Evolutionary conservation across 768 basidiomycete genomes (phyloP).

Genomic region (Infundibulicybe gibba): DNA sequence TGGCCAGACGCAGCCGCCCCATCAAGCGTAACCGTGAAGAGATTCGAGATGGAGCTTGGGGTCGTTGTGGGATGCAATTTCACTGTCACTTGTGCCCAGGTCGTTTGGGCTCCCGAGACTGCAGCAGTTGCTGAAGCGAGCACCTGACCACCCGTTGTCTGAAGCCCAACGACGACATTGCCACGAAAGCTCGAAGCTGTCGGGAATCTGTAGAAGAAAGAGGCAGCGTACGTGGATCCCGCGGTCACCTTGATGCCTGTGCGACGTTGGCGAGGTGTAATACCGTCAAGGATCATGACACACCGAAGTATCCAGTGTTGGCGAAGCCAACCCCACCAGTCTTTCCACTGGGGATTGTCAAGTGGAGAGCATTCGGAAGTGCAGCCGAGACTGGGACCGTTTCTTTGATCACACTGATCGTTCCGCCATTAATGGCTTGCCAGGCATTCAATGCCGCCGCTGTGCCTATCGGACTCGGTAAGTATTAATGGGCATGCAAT

Average conservation of each 20-base stretch:
- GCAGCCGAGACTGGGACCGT: slow-evolving; percentile 46
- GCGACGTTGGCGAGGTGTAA: background rate
- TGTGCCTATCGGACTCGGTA: slow-evolving; percentile 28
- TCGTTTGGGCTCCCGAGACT: slow-evolving; percentile 33
- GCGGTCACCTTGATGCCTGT: slow-evolving; percentile 51
- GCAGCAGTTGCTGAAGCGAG: slow-evolving; percentile 34
- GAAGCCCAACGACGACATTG: slow-evolving; percentile 38
- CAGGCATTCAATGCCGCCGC: slow-evolving; percentile 43
- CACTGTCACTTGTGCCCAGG: slow-evolving; percentile 42
- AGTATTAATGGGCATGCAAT: background rate
- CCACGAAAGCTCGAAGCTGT: slow-evolving; percentile 32
- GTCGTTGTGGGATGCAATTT: slow-evolving; percentile 35
- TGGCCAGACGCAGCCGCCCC: slow-evolving; percentile 32
- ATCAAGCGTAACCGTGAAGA: slow-evolving; percentile 46
- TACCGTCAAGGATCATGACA: slow-evolving; percentile 1
- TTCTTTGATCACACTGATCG: slow-evolving; percentile 44
- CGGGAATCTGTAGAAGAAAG: slow-evolving; percentile 53
- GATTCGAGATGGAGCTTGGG: slow-evolving; percentile 38
- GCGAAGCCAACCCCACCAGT: slow-evolving; percentile 44
- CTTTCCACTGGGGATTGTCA: slow-evolving; percentile 33
- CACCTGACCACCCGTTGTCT: slow-evolving; percentile 31
- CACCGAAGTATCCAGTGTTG: slow-evolving; percentile 56
- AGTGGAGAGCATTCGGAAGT: slow-evolving; percentile 54
- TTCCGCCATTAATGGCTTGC: slow-evolving; percentile 35
- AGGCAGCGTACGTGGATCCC: slow-evolving; percentile 48